Conservation (phyloP, 192 early-diverging fungal genomes). For the Oehlia diaphana region DNA sequence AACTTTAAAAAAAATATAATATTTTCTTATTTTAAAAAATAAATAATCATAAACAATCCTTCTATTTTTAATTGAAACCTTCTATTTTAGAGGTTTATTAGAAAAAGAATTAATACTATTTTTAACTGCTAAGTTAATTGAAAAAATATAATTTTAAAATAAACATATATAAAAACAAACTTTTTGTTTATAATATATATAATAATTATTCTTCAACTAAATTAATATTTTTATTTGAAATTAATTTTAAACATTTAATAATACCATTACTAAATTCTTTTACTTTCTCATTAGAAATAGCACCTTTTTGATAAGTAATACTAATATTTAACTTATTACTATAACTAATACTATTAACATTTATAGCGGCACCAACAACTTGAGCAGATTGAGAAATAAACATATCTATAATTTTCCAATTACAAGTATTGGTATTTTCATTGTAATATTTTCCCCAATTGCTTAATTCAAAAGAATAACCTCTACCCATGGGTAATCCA, state of each 20-base stretch:
- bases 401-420: conserved; percentile 1
- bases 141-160: no score
- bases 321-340: background rate
- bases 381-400: conserved; percentile 17
- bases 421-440: background rate
- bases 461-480: background rate
- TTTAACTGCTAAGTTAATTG: no score
- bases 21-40: no score
- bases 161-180: no score
- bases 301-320: conserved; percentile 8
- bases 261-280: conserved; percentile 4
- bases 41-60: no score
- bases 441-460: background rate
- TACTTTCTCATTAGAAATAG: background rate
- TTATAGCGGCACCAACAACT: background rate
- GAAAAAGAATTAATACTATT: no score
- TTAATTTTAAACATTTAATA: background rate
- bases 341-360: conserved; percentile 3
- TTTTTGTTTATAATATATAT: no score
- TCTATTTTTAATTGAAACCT: no score
- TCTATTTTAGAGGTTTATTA: no score
- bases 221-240: no score
- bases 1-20: no score
- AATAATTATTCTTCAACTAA: no score
- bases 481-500: background rate